These are phyloP conservation scores for Dicorynia guianensis DNA, from an alignment of 306 rosid genomes.

Conservation along the genomic window DNA sequence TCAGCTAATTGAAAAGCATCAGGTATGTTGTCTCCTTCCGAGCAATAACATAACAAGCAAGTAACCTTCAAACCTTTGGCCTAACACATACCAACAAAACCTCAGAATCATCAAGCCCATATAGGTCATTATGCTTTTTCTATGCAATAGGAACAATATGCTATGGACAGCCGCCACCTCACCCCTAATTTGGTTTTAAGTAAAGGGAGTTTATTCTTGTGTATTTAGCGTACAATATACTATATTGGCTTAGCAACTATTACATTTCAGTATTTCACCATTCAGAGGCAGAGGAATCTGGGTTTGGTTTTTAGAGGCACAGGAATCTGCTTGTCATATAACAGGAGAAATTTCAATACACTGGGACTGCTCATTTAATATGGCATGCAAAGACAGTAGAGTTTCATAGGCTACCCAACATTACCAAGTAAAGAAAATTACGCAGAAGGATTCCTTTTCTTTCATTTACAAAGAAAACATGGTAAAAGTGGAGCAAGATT, in stretches of 20 bases:
- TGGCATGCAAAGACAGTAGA: background rate
- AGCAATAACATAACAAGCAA: slow-evolving; percentile 88
- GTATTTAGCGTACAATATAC: no score
- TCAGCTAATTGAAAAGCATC: slow-evolving; percentile 90
- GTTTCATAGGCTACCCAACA: background rate
- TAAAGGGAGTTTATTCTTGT: no score
- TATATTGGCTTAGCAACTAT: background rate
- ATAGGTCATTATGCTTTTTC: slow-evolving; percentile 1
- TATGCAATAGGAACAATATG: slow-evolving; percentile 14
- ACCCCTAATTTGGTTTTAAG: no score
- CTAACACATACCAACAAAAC: slow-evolving; percentile 54
- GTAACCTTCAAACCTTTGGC: slow-evolving; percentile 92
- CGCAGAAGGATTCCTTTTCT: background rate
- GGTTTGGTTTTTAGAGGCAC: slow-evolving; percentile 6
- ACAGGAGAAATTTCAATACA: background rate
- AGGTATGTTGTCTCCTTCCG: slow-evolving; percentile 91
- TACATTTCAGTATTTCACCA: slow-evolving; percentile 30
- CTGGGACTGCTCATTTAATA: background rate
- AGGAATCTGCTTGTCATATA: background rate
- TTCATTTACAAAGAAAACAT: background rate
- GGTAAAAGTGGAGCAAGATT: background rate
- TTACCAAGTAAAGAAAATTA: slow-evolving; percentile 19
- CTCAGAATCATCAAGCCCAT: slow-evolving; percentile 21
- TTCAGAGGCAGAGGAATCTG: slow-evolving; percentile 10
- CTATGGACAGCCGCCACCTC: background rate